These are phyloP conservation scores for Phanerochaete carnosa DNA, from an alignment of 768 basidiomycete genomes.

Conservation along the genomic window DNA sequence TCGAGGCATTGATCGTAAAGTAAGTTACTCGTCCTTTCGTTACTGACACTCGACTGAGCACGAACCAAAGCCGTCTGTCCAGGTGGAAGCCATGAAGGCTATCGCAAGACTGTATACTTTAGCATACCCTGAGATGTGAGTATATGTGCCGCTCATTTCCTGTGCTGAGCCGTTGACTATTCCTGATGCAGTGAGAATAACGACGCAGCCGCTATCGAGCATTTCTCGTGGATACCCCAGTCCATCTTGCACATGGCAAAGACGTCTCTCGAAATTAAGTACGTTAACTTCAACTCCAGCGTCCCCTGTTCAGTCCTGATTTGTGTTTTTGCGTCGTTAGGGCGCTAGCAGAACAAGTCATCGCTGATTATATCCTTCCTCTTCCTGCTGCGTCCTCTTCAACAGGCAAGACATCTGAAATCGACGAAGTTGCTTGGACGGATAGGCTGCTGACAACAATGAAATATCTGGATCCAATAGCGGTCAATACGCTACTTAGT, in stretches of 20 bases:
- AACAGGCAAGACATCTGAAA: slow-evolving; percentile 44
- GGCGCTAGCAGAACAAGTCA: slow-evolving; percentile 58
- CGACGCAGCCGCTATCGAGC: slow-evolving; percentile 64
- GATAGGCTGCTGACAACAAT: slow-evolving; percentile 76
- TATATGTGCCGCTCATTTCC: slow-evolving; percentile 2
- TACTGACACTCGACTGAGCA: slow-evolving; percentile 3
- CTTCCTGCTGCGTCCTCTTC: slow-evolving; percentile 53
- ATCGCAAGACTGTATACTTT: slow-evolving; percentile 76
- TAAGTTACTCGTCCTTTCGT: slow-evolving; percentile 24
- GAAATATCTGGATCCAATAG: slow-evolving; percentile 58
- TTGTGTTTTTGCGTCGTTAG: slow-evolving; percentile 28
- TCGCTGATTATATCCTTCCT: slow-evolving; percentile 80
- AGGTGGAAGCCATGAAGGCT: slow-evolving; percentile 71
- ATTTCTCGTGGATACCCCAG: slow-evolving; percentile 94
- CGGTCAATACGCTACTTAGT: slow-evolving; percentile 51
- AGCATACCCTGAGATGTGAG: slow-evolving; percentile 90
- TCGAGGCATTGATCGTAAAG: slow-evolving; percentile 85
- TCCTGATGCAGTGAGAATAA: slow-evolving; percentile 63
- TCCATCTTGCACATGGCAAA: slow-evolving; percentile 56
- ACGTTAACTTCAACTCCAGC: slow-evolving; percentile 15
- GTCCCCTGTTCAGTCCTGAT: neutral
- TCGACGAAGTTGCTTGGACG: slow-evolving; percentile 84
- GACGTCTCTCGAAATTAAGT: slow-evolving; percentile 60
- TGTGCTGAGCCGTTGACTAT: neutral
- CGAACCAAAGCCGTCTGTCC: slow-evolving; percentile 64